Base-by-base conservation (phyloP, 257 asterid genomes). In the Rubia yunnanensis region DNA sequence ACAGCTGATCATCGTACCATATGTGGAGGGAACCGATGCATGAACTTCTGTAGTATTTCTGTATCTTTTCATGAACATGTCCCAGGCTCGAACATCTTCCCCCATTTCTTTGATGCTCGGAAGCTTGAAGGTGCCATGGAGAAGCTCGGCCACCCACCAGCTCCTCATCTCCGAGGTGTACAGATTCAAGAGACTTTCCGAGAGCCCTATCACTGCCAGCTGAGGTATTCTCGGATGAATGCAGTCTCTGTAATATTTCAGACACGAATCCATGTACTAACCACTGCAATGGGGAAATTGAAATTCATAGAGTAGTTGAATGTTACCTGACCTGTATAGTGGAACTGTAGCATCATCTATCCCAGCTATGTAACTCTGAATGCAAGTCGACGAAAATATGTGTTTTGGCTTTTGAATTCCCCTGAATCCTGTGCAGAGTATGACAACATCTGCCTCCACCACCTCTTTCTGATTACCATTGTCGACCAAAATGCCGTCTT, bases 1-100 rank as follows among this genome's bases (percentile, higher is more conserved):
- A 85, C 20, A 85, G 57, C 67, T 70, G 83, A 76, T 85, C 89
- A 58, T 77, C 76, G 60, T 72, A 78, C 82, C 87, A 85, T 62
- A 83, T 66, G 24, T 81, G 81, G 36, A 79, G 27, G 15, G 76
- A 68, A 24, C 66, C 82, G 17, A 85, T 36, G 72, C 83, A 75
- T 9, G 81, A 71, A 5, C 81, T 74, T 56, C 70, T 68, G 31
- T 73, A 75, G 74, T 72, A 64, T 20, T 67, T 72, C 11, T 74
- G 22, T 77, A 79, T 63, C 73, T 62, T 36, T 78, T 83, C 70
- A 73, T 74, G 75, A 67, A 76, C 13, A 65, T 64, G 27, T 77
- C 76, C 88, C 88, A 85, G 34, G 64, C 67, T 10, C 23, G 44
- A 22, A 70, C 67, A 28, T 77, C 78, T 63, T 75, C 65, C 64